Base-by-base conservation (phyloP, 495 filamentous ascomycete species). In the Penicillium alfredii region DNA sequence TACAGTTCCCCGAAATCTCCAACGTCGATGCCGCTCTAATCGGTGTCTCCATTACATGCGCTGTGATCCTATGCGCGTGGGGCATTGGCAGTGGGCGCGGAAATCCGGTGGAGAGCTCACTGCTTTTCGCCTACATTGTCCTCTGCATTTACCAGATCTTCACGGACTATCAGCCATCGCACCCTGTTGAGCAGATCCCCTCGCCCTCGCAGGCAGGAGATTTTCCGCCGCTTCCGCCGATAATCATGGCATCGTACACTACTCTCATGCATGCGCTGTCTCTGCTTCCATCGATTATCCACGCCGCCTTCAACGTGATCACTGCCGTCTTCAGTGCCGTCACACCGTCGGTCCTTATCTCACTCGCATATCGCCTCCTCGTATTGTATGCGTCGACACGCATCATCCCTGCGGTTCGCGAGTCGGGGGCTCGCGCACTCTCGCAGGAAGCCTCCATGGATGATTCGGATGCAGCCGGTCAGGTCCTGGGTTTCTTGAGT, bases 71-170 rank as follows among this genome's bases (percentile, higher is more conserved):
- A 19, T 88, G 88, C 53, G 84, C 85, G 8, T 96, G 86, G 78
- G 92, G 92, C 23, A 98, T 96, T 51, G 85, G 84, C 42, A 92
- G 84, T 47, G 92, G 92, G 6, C 82, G 88, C 48, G 92, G 92
- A 32, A 98, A 96, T 53, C 86, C 89, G 3, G 87, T 98, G 23
- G 92, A 98, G 63, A 93, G 86, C 50, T 95, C 89, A 10, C 72
- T 98, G 13, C 76, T 98, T 21, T 96, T 98, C 56, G 90, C 92
- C 53, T 98, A 98, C 60, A 78, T 95, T 36, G 89, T 94, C 8
- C 80, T 98, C 42, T 96, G 88, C 69, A 83, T 96, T 55, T 98
- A 98, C 60, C 92, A 98, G 60, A 96, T 96, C 53, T 98, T 98
- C 64, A 98, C 92, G 27, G 92, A 98, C 56, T 98, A 96, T 62